Evolutionary conservation across 2,329 filamentous ascomycete genomes (phyloP).

Genomic region (Colletotrichum chrysophilum): DNA sequence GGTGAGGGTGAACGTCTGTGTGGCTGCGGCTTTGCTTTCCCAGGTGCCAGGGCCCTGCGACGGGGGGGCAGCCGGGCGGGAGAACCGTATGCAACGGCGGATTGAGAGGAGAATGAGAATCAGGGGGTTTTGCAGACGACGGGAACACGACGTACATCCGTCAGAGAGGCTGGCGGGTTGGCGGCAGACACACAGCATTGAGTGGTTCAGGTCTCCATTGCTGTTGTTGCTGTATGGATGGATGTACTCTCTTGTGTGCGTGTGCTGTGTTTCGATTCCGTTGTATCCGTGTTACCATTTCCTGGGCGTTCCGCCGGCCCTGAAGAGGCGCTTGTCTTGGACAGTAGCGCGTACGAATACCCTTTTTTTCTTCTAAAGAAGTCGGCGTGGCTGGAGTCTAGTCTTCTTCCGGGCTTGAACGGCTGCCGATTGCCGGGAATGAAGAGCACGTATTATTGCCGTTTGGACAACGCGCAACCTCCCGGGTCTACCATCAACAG

Average conservation of each 20-base stretch:
- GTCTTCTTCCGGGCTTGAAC: background rate
- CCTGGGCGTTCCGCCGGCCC: background rate
- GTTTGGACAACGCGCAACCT: background rate
- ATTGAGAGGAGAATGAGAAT: background rate
- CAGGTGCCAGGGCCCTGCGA: background rate
- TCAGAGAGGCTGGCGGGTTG: background rate
- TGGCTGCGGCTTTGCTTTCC: background rate
- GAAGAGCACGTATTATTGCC: background rate
- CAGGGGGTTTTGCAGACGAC: slow-evolving; percentile 6
- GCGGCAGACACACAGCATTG: background rate
- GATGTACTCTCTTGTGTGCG: background rate
- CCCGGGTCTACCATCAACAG: background rate
- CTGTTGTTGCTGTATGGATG: background rate
- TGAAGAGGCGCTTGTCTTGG: background rate
- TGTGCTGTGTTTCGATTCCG: slow-evolving; percentile 4
- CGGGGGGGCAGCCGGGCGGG: background rate
- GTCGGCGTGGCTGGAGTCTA: background rate
- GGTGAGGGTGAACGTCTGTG: background rate
- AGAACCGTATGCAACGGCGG: background rate
- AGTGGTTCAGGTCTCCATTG: background rate
- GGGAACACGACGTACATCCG: background rate
- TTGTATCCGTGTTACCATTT: background rate
- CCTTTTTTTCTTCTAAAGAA: background rate
- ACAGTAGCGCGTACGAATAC: background rate
- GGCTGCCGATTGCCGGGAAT: background rate